Evolutionary conservation across 2,329 filamentous ascomycete species (phyloP).

Genomic region (Diaporthe aspalathi): DNA sequence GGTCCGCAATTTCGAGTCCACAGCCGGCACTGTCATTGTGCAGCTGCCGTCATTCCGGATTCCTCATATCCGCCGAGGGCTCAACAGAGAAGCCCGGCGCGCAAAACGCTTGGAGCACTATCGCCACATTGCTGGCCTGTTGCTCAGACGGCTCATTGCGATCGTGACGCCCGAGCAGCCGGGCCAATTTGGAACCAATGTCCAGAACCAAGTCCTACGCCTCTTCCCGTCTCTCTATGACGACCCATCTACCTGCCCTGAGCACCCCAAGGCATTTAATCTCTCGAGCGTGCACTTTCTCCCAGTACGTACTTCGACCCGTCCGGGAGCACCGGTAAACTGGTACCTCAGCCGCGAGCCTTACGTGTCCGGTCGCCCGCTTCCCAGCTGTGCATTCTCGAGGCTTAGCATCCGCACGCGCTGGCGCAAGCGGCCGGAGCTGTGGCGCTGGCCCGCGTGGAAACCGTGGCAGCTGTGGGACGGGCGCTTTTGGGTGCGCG

Average conservation of each 20-base stretch:
- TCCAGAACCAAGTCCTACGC: conserved; percentile 58
- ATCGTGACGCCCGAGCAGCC: conserved; percentile 63
- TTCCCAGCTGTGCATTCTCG: conserved; percentile 43
- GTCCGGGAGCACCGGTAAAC: conserved; percentile 40
- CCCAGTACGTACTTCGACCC: conserved; percentile 46
- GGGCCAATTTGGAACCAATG: conserved; percentile 54
- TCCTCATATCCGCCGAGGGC: conserved; percentile 39
- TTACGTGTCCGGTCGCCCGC: conserved; percentile 54
- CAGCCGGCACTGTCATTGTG: conserved; percentile 59
- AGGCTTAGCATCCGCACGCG: conserved; percentile 39
- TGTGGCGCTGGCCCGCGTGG: conserved; percentile 48
- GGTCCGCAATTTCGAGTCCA: conserved; percentile 59
- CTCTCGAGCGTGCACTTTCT: conserved; percentile 61
- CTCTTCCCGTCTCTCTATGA: conserved; percentile 60
- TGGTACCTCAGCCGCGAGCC: conserved; percentile 62
- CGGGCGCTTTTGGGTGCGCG: conserved; percentile 70
- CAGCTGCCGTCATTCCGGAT: conserved; percentile 55
- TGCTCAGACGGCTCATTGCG: conserved; percentile 60
- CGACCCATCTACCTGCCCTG: conserved; percentile 3
- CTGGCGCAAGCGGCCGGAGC: conserved; percentile 18
- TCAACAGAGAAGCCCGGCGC: conserved; percentile 41
- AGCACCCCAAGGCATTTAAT: conserved; percentile 52
- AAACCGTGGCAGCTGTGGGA: conserved; percentile 62
- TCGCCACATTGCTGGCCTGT: conserved; percentile 57
- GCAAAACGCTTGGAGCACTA: conserved; percentile 50